Conservation (phyloP, 148 eudicot species). For the Pharnaceum exiguum region DNA sequence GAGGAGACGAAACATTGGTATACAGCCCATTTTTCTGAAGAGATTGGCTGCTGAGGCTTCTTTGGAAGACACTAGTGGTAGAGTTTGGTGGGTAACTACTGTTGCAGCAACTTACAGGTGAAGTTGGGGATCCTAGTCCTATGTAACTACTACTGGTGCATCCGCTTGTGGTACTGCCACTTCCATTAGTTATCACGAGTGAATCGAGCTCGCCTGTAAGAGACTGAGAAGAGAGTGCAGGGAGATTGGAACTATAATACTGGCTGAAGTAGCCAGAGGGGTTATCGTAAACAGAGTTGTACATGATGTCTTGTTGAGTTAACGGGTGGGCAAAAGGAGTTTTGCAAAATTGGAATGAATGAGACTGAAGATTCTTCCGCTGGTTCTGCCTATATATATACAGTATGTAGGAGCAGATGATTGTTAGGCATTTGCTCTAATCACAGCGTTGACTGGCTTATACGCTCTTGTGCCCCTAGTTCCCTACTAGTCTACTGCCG, state of each 20-base stretch:
- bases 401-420: not conserved
- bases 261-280: conserved; percentile 18
- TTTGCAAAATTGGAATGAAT: conserved; percentile 1
- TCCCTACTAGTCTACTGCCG: conserved; percentile 1
- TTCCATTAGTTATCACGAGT: conserved; percentile 18
- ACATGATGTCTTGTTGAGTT: conserved; percentile 16
- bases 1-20: conserved; percentile 20
- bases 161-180: conserved; percentile 22
- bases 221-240: conserved; percentile 18
- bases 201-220: conserved; percentile 14
- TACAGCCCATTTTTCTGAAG: conserved; percentile 32
- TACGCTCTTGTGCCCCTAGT: conserved; percentile 5
- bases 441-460: conserved; percentile 27
- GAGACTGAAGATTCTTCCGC: conserved; percentile 16
- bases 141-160: conserved; percentile 30
- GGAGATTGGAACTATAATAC: conserved; percentile 17
- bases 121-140: conserved; percentile 35
- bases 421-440: conserved; percentile 8
- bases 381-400: conserved; percentile 19
- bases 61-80: conserved; percentile 27
- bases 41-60: conserved; percentile 60
- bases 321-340: not conserved
- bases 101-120: conserved; percentile 28
- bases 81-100: conserved; percentile 24
- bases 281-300: conserved; percentile 13